phyloP scores from a whole-genome alignment of 2,329 filamentous ascomycete species.

The Neodidymelliopsis sp. region DNA sequence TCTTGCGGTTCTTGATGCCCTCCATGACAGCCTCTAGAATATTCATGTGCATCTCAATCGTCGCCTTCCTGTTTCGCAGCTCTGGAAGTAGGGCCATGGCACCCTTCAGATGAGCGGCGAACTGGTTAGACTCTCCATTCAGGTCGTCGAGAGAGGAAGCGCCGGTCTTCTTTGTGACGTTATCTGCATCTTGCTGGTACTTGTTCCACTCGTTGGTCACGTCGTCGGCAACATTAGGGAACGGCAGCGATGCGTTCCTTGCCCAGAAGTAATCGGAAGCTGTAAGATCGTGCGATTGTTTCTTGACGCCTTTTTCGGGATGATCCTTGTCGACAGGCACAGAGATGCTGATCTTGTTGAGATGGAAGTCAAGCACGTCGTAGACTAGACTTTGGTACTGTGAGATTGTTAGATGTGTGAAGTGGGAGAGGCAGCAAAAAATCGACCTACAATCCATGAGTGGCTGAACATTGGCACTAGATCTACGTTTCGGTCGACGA shows the following conservation, averaged over 20 bases:
- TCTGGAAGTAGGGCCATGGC: constrained; percentile 94
- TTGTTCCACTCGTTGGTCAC: constrained; percentile 92
- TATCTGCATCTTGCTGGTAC: constrained; percentile 94
- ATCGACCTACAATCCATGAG: constrained; percentile 71
- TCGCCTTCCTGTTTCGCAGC: constrained; percentile 83
- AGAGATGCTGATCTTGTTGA: constrained; percentile 95
- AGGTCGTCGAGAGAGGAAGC: constrained; percentile 92
- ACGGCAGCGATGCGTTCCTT: constrained; percentile 87
- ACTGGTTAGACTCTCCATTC: constrained; percentile 85
- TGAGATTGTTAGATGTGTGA: neutral
- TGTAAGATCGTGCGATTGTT: constrained; percentile 89
- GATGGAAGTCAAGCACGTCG: constrained; percentile 77
- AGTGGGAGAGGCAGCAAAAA: too few relatives aligned
- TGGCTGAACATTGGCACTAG: constrained; percentile 98
- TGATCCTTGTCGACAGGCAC: constrained; percentile 79
- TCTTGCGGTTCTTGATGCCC: constrained; percentile 91
- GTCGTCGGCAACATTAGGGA: constrained; percentile 95
- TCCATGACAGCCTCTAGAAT: constrained; percentile 81
- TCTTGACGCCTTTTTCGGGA: constrained; percentile 76
- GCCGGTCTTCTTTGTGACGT: constrained; percentile 94
- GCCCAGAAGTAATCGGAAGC: constrained; percentile 96
- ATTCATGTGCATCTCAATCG: constrained; percentile 95
- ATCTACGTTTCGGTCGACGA: constrained; percentile 95
- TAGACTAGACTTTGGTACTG: constrained; percentile 82
- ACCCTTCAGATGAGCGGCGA: constrained; percentile 92